These are phyloP conservation scores for Phanerodontia chrysosporium DNA, from an alignment of 768 basidiomycete species.

Conservation along the genomic window DNA sequence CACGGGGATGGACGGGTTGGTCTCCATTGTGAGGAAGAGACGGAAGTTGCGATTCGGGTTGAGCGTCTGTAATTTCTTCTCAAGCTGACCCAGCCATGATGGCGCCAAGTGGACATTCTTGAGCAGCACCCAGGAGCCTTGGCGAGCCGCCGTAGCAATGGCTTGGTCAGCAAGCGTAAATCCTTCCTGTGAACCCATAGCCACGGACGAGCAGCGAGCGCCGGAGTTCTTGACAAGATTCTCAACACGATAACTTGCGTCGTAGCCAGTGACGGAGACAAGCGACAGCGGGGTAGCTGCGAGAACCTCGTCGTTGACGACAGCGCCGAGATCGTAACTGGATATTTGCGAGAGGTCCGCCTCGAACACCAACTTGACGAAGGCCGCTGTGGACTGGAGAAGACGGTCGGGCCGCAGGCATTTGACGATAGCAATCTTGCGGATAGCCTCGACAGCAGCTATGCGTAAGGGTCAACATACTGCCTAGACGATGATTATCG, in stretches of 20 bases:
- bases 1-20: constrained; percentile 89
- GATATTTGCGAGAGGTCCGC: constrained; percentile 74
- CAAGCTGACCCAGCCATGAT: constrained; percentile 91
- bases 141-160: constrained; percentile 85
- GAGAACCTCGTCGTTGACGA: constrained; percentile 78
- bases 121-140: constrained; percentile 93
- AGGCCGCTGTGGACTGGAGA: constrained; percentile 72
- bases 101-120: constrained; percentile 98
- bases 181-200: constrained; percentile 99
- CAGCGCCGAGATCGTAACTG: constrained; percentile 66
- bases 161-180: constrained; percentile 94
- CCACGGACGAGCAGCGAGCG: constrained; percentile 80
- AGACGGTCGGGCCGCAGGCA: constrained; percentile 92
- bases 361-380: constrained; percentile 75
- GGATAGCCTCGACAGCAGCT: constrained; percentile 74
- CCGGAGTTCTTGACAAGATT: constrained; percentile 76
- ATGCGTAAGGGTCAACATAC: neutral
- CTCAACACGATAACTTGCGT: constrained; percentile 96
- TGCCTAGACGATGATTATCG: neutral
- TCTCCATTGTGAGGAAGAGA: constrained; percentile 82
- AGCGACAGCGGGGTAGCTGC: constrained; percentile 83
- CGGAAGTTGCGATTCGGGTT: constrained; percentile 90
- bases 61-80: constrained; percentile 93
- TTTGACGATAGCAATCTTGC: constrained; percentile 76
- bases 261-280: constrained; percentile 92